Conservation (phyloP, 2,329 filamentous ascomycete species). For the Tolypocladium amazonense region DNA sequence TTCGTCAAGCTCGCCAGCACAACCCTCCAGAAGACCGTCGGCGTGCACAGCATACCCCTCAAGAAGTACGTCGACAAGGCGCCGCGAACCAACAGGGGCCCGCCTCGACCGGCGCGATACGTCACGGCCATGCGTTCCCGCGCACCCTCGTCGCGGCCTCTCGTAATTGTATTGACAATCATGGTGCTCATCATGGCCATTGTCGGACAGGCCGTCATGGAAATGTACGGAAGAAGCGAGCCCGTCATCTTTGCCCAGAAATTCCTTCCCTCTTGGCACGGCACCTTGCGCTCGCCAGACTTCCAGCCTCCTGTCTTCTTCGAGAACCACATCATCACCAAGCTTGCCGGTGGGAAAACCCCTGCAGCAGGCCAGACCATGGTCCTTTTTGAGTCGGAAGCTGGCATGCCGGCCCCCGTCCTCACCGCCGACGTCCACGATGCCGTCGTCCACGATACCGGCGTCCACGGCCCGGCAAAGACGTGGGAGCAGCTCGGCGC, state of each 20-base stretch:
- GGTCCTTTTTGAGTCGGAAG: slow-evolving; percentile 1
- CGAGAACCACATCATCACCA: slow-evolving; percentile 22
- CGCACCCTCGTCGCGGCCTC: slow-evolving; percentile 35
- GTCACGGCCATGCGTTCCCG: slow-evolving; percentile 52
- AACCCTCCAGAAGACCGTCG: slow-evolving; percentile 68
- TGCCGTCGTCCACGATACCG: slow-evolving; percentile 33
- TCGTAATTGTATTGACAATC: slow-evolving; percentile 43
- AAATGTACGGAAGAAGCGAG: slow-evolving; percentile 46
- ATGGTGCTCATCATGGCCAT: slow-evolving; percentile 51
- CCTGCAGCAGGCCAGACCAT: slow-evolving; percentile 22
- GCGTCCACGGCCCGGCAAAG: slow-evolving; percentile 41
- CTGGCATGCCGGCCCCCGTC: slow-evolving; percentile 7
- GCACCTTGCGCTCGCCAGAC: slow-evolving; percentile 16
- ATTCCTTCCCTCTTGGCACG: slow-evolving; percentile 40
- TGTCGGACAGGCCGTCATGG: slow-evolving; percentile 52
- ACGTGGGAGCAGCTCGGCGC: slow-evolving; percentile 61
- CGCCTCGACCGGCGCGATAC: slow-evolving; percentile 51
- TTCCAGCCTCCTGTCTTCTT: slow-evolving; percentile 15
- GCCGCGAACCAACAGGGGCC: slow-evolving; percentile 22
- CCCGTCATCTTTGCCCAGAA: slow-evolving; percentile 45
- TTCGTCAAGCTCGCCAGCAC: slow-evolving; percentile 68
- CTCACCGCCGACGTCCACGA: slow-evolving; percentile 35
- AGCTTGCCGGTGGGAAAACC: slow-evolving; percentile 23
- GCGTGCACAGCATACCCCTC: slow-evolving; percentile 71
- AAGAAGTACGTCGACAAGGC: slow-evolving; percentile 28